Base-by-base conservation (phyloP, 2,329 filamentous ascomycete genomes). In the Epichloe baconii region DNA sequence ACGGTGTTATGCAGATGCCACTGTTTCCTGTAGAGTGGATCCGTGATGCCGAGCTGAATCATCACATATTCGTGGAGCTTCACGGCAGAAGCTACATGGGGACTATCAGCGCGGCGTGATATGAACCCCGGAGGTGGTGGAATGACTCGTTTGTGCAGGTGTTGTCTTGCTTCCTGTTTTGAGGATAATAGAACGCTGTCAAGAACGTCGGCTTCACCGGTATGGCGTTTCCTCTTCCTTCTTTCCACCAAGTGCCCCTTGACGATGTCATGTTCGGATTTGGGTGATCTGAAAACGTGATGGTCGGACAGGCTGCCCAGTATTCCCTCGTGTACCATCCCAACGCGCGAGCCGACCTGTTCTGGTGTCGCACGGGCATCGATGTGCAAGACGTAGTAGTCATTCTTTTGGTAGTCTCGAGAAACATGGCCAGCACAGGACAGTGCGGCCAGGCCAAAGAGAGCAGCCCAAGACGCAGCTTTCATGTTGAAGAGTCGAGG, bases 301-400 rank as follows among this genome's bases (percentile, higher is more conserved):
- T 97, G 91, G 64, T 85, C 79, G 45, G 79, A 71, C 41, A 98
- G 76, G 61, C 87, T 79, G 57, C 86, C 86, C 17, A 97, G 75
- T 45, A 79, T 79, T 38, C 91, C 91, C 61, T 96, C 86, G 66
- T 95, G 83, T 44, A 78, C 75, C 46, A 95, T 73, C 19, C 87
- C 88, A 8, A 98, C 72, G 21, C 80, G 76, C 44, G 73, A 70
- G 31, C 89, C 89, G 56, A 96, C 74, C 41, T 84, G 74, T 23
- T 77, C 69, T 15, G 89, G 88, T 14, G 80, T 75, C 6, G 78
- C 74, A 38, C 77, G 73, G 12, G 78, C 71, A 53, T 85, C 79
- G 61, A 98, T 78, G 58, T 96, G 86, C 45, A 98, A 75, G 56
- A 94, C 89, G 66, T 97, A 96, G 71, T 95, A 97, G 68, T 98